These are phyloP conservation scores for Solanum dulcamara DNA, from an alignment of 257 asterid genomes.

Conservation along the genomic window DNA sequence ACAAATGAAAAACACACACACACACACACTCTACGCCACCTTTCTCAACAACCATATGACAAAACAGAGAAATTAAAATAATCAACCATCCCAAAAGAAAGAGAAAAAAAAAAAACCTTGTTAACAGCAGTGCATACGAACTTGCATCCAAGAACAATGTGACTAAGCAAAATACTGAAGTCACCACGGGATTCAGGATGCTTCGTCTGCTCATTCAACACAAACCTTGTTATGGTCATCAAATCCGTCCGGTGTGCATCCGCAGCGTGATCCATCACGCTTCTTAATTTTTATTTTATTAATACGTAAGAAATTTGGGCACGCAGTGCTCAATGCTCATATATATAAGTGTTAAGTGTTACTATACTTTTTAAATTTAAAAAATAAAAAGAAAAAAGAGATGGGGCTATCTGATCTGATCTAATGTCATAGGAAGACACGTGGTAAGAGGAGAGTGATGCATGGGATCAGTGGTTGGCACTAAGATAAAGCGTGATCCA, in stretches of 20 bases:
- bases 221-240: slow-evolving; percentile 89
- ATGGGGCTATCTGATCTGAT: slow-evolving; percentile 5
- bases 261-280: slow-evolving; percentile 78
- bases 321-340: background rate
- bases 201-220: slow-evolving; percentile 82
- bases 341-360: background rate
- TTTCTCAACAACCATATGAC: background rate
- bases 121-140: slow-evolving; percentile 79
- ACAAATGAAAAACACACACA: no score
- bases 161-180: slow-evolving; percentile 71
- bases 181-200: slow-evolving; percentile 85
- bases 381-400: background rate
- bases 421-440: slow-evolving; percentile 14
- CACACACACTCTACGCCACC: no score
- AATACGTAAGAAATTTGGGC: background rate
- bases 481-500: slow-evolving; percentile 6
- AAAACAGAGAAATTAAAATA: background rate
- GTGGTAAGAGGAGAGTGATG: slow-evolving; percentile 8
- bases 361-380: no score
- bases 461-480: slow-evolving; percentile 4
- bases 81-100: no score
- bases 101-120: slow-evolving; percentile 31
- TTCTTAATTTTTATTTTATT: background rate
- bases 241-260: slow-evolving; percentile 87
- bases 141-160: slow-evolving; percentile 93